These are phyloP conservation scores for Monosporascus sp. DNA, from an alignment of 2,329 filamentous ascomycete species.

Conservation along the genomic window DNA sequence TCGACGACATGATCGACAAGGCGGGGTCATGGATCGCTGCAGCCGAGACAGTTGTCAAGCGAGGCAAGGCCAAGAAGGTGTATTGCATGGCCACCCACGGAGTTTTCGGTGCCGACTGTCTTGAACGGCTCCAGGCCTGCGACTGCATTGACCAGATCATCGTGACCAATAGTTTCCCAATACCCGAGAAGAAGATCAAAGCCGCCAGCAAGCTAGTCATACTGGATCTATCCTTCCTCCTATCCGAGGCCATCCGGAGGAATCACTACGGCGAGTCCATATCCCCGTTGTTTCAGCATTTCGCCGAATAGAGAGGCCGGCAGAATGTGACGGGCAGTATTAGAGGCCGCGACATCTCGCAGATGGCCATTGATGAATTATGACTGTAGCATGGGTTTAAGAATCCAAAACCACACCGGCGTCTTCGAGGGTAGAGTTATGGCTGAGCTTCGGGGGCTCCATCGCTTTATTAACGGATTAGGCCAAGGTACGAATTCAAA, in stretches of 20 bases:
- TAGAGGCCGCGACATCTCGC: slow-evolving; percentile 6
- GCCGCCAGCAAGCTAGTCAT: slow-evolving; percentile 79
- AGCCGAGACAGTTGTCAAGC: slow-evolving; percentile 92
- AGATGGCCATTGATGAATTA: slow-evolving; percentile 13
- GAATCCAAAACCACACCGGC: slow-evolving; percentile 11
- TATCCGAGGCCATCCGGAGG: slow-evolving; percentile 87
- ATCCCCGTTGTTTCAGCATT: slow-evolving; percentile 63
- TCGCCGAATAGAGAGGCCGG: slow-evolving; percentile 41
- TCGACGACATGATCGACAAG: slow-evolving; percentile 99
- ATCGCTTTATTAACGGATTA: slow-evolving; percentile 13
- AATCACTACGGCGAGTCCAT: slow-evolving; percentile 95
- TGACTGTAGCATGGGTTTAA: slow-evolving; percentile 18
- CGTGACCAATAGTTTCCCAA: slow-evolving; percentile 96
- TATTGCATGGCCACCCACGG: slow-evolving; percentile 98
- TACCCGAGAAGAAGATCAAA: slow-evolving; percentile 66
- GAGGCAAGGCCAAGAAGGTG: slow-evolving; percentile 84
- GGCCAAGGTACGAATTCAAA: slow-evolving; percentile 20
- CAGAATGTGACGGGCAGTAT: slow-evolving; percentile 16
- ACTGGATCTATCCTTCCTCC: slow-evolving; percentile 79
- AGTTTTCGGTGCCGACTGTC: slow-evolving; percentile 82
- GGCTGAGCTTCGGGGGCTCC: slow-evolving; percentile 7
- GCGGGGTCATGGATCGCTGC: slow-evolving; percentile 95
- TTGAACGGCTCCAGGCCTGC: slow-evolving; percentile 86
- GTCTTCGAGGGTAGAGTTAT: slow-evolving; percentile 13
- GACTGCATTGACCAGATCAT: slow-evolving; percentile 91